Percentiles rank a stretch among this genome's conserved stretches.
phyloP scores from a whole-genome alignment of 176 grass and related monocot species.

The Aegilops speltoides region DNA sequence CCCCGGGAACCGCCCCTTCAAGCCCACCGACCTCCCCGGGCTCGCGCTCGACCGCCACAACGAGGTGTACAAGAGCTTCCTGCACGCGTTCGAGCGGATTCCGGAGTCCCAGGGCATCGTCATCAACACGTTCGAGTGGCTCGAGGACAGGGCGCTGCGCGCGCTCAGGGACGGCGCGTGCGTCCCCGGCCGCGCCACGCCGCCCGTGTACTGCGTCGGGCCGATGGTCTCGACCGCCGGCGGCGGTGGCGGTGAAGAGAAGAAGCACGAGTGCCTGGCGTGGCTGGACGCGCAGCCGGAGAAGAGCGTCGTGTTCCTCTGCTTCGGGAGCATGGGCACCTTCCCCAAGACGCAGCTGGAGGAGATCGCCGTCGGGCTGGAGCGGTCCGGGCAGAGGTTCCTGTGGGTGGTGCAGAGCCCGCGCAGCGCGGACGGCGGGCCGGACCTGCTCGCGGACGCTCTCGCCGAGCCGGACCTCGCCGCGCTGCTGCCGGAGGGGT shows the following conservation, averaged over 20 bases:
- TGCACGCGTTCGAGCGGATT: background rate
- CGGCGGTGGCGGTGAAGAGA: background rate
- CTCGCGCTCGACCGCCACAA: background rate
- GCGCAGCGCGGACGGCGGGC: background rate
- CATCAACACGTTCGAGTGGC: conserved; percentile 10
- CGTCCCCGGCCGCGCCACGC: background rate
- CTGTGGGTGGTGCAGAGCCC: conserved; percentile 15
- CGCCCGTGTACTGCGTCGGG: background rate
- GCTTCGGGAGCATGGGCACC: conserved; percentile 44
- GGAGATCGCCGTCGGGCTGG: conserved; percentile 14
- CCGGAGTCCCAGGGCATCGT: background rate
- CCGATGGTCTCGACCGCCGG: background rate
- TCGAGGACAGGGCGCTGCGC: background rate
- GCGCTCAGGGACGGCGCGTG: background rate
- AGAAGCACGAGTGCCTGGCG: conserved; percentile 28
- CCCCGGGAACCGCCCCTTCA: conserved; percentile 1
- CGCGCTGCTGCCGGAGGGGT: background rate
- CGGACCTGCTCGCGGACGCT: background rate
- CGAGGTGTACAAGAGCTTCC: conserved; percentile 4
- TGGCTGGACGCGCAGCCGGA: conserved; percentile 48
- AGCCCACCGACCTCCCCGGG: background rate
- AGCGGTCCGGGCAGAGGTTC: background rate
- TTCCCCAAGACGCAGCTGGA: background rate
- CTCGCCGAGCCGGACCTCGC: background rate
- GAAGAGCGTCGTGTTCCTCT: conserved; percentile 45